Percentiles rank a stretch among this genome's conserved stretches.
Evolutionary conservation across 805 yeast species (phyloP).

Genomic region (Vanderwaltozyma verrucispora): DNA sequence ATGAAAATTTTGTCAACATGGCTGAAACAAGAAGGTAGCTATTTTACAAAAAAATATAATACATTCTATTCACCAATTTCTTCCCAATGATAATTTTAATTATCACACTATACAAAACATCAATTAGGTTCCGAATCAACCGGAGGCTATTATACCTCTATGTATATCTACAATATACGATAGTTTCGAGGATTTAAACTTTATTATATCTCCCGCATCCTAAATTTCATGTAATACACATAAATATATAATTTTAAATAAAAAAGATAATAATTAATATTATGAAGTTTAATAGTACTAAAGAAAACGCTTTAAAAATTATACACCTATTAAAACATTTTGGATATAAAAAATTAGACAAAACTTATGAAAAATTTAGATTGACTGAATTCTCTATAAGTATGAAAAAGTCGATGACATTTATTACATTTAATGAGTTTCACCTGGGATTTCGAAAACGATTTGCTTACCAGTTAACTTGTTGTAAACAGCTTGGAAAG

Average conservation of each 20-base stretch:
- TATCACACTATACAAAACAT: no score
- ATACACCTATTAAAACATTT: conserved; percentile 18
- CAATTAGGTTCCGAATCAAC: no score
- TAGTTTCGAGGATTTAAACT: no score
- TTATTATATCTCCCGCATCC: no score
- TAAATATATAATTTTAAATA: neutral
- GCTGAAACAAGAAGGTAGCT: conserved; percentile 5
- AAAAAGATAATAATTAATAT: no score
- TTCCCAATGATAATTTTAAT: no score
- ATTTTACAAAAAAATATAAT: no score
- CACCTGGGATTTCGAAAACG: conserved; percentile 83
- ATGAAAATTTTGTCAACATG: conserved; percentile 15
- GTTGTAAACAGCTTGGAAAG: conserved; percentile 97
- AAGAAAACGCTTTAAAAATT: conserved; percentile 19
- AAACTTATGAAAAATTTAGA: conserved; percentile 2
- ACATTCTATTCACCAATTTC: no score
- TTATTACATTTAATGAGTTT: conserved; percentile 25
- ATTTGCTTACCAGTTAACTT: conserved; percentile 99
- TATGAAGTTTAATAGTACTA: conserved; percentile 1
- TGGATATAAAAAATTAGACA: conserved; percentile 5
- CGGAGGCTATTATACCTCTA: no score
- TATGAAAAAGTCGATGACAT: conserved; percentile 5
- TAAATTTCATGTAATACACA: conserved; percentile 3
- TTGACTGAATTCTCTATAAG: conserved; percentile 6
- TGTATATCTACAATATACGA: no score